These are phyloP conservation scores for Solanum hybrid DNA, from an alignment of 305 asterid species.

Conservation along the genomic window DNA sequence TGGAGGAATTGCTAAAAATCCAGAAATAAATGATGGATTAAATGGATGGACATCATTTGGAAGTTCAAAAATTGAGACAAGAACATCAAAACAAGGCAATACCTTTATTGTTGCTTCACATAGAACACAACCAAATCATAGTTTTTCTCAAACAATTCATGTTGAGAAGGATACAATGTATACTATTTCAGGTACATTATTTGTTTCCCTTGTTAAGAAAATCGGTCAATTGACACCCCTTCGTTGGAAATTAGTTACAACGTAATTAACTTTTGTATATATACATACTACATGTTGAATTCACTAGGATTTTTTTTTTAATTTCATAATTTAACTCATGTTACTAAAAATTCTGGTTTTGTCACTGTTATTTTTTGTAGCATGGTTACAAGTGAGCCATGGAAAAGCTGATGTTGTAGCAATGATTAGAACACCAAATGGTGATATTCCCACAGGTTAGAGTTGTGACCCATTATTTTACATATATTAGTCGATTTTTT, in stretches of 20 bases:
- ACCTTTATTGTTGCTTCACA: conserved; percentile 19
- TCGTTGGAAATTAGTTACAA: background rate
- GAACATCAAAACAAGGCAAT: conserved; percentile 18
- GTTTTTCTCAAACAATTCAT: conserved; percentile 16
- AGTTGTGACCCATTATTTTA: background rate
- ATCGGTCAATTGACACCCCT: background rate
- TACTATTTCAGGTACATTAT: conserved; percentile 27
- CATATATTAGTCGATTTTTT: background rate
- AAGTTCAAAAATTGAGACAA: background rate
- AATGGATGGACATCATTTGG: conserved; percentile 34
- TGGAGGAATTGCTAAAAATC: conserved; percentile 40
- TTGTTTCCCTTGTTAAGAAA: background rate
- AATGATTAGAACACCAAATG: conserved; percentile 12
- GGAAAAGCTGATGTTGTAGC: conserved; percentile 24
- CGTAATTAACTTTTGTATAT: background rate
- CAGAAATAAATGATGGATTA: conserved; percentile 30
- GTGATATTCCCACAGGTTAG: conserved; percentile 15
- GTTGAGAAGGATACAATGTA: conserved; percentile 22
- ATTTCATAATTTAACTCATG: background rate
- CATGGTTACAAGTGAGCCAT: conserved; percentile 32
- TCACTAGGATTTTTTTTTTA: background rate
- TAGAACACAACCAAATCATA: conserved; percentile 1
- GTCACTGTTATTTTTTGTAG: conserved; percentile 4
- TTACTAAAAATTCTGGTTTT: background rate
- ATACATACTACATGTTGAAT: background rate